Evolutionary conservation across 73 alveolate species (phyloP), one percentile per base, ranked within the genome.

Genomic region (Loxodes magnus): DNA sequence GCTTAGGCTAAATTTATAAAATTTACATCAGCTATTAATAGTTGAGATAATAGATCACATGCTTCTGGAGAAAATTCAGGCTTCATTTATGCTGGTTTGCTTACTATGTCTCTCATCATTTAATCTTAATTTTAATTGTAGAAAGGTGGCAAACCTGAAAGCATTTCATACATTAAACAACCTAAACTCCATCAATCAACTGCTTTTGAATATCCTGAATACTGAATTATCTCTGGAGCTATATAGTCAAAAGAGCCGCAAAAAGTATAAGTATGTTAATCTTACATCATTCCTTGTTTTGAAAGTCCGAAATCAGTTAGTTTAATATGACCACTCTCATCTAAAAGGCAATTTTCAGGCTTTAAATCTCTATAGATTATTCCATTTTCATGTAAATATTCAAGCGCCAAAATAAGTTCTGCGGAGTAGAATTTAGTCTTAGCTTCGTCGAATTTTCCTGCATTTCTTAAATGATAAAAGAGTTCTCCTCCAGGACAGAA

Each of bases 171-270:
- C 14, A 71, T 36, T 14, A 90, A 42, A 28, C 86, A 82, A 7
- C 98, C 98, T 5, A 87, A 63, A n/a, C 84, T 64, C 98, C 98
- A 90, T 94, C 96, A 82, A 58, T 90, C 98, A 0, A 84, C 96
- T 26, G 83, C 82, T 34, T 77, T 79, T 51, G 76, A 76, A 78
- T 90, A 87, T 5, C 97, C 98, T 27, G 67, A 61, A 26, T 79
- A 84, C 15, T 62, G 76, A 29, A 90, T 67, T 54, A 87, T 87
- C 66, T 90, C 98, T 14, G 98, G 98, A 3, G 98, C 94, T 29
- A 90, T 52, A 61, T 71, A 71, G 6, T 72, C 85, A n/a, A 57
- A 63, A 3, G 85, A 57, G 0, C 85, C 85, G 51, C 85, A 71
- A 51, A 71, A 57, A 14, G 52, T 38, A 12, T 38, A 38, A 14